A percentile compares a stretch with the other conserved stretches of the same genome.
Evolutionary conservation across 75 land plant species (phyloP).

Genomic region (Selaginella moellendorffii): DNA sequence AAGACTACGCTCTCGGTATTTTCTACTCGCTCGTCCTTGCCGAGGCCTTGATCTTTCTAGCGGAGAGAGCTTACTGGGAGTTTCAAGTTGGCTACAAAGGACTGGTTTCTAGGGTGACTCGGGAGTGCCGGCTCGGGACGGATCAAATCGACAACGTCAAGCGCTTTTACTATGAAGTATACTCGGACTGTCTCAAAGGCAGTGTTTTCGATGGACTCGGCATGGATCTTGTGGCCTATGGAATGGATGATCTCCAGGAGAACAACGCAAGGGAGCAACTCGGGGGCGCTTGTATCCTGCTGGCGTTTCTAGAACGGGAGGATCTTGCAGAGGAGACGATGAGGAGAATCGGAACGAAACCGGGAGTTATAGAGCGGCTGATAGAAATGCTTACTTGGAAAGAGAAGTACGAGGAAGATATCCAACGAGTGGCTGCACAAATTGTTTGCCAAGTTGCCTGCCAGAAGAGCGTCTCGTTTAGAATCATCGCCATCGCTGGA

Average conservation of each 20-base stretch:
- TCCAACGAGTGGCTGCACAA: background rate
- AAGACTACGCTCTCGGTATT: slow-evolving; percentile 10
- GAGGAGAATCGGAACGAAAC: slow-evolving; percentile 46
- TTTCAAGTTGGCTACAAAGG: background rate
- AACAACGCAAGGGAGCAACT: slow-evolving; percentile 3
- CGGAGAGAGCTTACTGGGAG: slow-evolving; percentile 3
- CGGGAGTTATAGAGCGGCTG: slow-evolving; percentile 3
- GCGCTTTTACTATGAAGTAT: slow-evolving; percentile 3
- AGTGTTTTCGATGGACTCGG: slow-evolving; percentile 4
- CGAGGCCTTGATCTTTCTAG: background rate
- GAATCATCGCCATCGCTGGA: background rate
- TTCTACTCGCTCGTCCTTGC: background rate
- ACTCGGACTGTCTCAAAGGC: background rate
- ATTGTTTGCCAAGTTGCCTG: slow-evolving; percentile 10
- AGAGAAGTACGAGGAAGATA: slow-evolving; percentile 12
- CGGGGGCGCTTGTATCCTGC: slow-evolving; percentile 25
- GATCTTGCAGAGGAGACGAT: slow-evolving; percentile 38
- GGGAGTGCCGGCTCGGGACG: background rate
- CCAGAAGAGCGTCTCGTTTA: background rate
- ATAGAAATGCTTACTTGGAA: slow-evolving; percentile 8
- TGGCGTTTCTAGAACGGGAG: slow-evolving; percentile 18
- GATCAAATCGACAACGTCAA: background rate
- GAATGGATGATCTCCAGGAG: background rate
- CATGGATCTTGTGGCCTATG: background rate
- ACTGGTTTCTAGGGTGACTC: slow-evolving; percentile 3